phyloP scores from a whole-genome alignment of 306 rosid species.

The Pyrus betulifolia region DNA sequence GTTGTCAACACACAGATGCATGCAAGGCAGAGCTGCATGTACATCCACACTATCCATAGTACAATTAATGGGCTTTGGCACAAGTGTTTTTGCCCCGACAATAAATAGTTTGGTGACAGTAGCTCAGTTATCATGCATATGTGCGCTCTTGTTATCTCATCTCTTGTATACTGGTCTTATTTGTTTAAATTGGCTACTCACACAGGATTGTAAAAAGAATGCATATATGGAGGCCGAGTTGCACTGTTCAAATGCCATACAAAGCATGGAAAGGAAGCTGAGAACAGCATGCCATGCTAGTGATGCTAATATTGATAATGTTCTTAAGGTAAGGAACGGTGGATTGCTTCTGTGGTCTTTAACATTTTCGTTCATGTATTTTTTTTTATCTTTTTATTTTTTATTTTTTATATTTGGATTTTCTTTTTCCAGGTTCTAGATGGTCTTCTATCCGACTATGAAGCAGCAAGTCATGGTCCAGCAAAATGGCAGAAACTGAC shows the following conservation, averaged over 20 bases:
- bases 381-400: too few species aligned
- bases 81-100: background rate
- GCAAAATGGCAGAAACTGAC: constrained; percentile 85
- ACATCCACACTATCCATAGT: background rate
- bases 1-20: background rate
- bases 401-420: background rate
- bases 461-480: constrained; percentile 68
- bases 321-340: constrained; percentile 51
- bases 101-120: background rate
- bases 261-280: constrained; percentile 82
- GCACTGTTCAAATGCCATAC: constrained; percentile 71
- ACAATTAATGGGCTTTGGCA: background rate
- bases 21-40: background rate
- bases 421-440: constrained; percentile 68
- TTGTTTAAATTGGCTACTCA: constrained; percentile 18
- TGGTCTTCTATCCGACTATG: constrained; percentile 75
- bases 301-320: constrained; percentile 66
- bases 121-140: background rate
- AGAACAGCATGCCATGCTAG: constrained; percentile 86
- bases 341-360: background rate
- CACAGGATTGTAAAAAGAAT: constrained; percentile 76
- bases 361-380: background rate
- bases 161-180: constrained; percentile 2
- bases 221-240: constrained; percentile 87
- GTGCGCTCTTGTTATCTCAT: background rate